Conservation (phyloP, 345 rosid genomes). For the Eucalyptus curtisii region DNA sequence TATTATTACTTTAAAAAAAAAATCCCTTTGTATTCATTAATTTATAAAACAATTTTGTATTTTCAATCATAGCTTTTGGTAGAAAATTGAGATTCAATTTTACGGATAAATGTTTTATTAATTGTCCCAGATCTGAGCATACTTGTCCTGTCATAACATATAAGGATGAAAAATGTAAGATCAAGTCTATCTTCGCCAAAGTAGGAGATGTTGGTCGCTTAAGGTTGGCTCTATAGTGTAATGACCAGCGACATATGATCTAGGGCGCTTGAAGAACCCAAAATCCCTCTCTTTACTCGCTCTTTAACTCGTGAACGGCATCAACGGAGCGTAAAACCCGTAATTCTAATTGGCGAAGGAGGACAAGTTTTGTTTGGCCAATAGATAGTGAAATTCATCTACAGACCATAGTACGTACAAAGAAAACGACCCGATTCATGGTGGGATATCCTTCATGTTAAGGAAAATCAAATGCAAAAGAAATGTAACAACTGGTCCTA, state of each 20-base stretch:
- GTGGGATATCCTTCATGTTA: not conserved
- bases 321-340: not conserved
- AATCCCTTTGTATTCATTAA: not conserved
- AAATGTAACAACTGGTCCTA: not conserved
- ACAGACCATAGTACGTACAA: not conserved
- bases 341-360: not conserved
- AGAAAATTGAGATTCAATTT: not conserved
- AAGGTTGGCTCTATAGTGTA: not conserved
- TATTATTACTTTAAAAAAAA: not conserved
- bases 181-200: not conserved
- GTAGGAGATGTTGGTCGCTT: not conserved
- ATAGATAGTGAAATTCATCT: not conserved
- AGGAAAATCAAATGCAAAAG: not conserved
- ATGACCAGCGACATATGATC: not conserved
- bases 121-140: not conserved
- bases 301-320: not conserved
- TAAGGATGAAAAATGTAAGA: not conserved
- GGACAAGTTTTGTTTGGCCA: not conserved
- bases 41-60: not conserved
- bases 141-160: not conserved
- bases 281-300: not conserved
- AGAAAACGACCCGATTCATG: not conserved
- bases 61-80: not conserved
- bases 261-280: not conserved
- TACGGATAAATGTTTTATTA: not conserved